These are phyloP conservation scores for Xylariaceae sp. DNA, from an alignment of 2,329 filamentous ascomycete genomes.

Conservation along the genomic window DNA sequence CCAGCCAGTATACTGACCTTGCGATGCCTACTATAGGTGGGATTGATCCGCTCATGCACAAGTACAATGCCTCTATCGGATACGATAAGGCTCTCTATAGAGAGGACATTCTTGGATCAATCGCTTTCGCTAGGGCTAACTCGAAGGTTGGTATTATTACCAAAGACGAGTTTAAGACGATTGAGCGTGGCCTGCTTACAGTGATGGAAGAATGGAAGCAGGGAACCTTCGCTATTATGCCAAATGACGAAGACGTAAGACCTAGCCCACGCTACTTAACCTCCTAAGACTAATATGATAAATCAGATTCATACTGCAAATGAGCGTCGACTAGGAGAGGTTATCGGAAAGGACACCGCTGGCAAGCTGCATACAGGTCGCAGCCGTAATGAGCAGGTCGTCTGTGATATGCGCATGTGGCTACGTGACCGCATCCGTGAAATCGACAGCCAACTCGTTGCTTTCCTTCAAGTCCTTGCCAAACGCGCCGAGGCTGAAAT, in stretches of 20 bases:
- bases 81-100: constrained; percentile 79
- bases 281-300: not conserved
- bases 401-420: constrained; percentile 90
- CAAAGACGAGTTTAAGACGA: constrained; percentile 70
- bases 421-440: constrained; percentile 72
- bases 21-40: constrained; percentile 58
- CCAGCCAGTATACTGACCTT: not conserved
- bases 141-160: constrained; percentile 74
- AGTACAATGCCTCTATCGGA: constrained; percentile 81
- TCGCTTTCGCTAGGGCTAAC: constrained; percentile 83
- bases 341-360: constrained; percentile 82
- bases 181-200: constrained; percentile 69
- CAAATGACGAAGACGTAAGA: constrained; percentile 52
- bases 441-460: constrained; percentile 69
- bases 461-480: constrained; percentile 70
- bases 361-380: constrained; percentile 90
- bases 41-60: constrained; percentile 82
- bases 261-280: not conserved
- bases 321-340: constrained; percentile 74
- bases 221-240: constrained; percentile 53
- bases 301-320: constrained; percentile 68
- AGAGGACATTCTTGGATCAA: constrained; percentile 78
- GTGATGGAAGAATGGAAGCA: constrained; percentile 58
- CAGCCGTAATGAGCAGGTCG: constrained; percentile 88
- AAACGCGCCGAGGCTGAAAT: constrained; percentile 69